Conservation (phyloP, 1,139 yeast species). For the Blastobotrys ciferrii region DNA sequence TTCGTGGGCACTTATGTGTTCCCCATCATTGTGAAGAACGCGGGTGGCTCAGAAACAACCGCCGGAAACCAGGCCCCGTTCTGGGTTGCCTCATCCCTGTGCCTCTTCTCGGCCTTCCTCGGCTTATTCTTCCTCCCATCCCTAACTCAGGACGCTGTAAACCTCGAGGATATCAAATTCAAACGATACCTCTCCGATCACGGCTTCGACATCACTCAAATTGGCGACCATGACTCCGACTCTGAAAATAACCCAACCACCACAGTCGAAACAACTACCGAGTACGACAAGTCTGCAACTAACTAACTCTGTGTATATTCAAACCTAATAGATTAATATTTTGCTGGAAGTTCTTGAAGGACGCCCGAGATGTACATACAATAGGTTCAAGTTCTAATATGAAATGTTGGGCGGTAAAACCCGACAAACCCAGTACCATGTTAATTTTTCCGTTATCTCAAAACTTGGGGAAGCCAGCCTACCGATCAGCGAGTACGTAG, state of each 20-base stretch:
- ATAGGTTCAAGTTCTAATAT: too few species aligned
- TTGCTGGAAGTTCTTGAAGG: too few species aligned
- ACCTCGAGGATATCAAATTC: conserved; percentile 72
- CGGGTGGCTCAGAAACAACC: conserved; percentile 46
- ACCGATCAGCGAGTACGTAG: too few species aligned
- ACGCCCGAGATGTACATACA: too few species aligned
- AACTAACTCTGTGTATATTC: conserved; percentile 1
- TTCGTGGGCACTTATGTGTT: conserved; percentile 87
- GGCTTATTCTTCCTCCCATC: conserved; percentile 74
- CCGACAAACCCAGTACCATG: too few species aligned
- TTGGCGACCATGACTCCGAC: conserved; percentile 27
- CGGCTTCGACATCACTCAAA: conserved; percentile 35
- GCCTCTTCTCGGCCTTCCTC: conserved; percentile 66
- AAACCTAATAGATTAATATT: not conserved
- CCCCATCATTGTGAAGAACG: conserved; percentile 58
- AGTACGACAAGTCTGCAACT: not conserved
- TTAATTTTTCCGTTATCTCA: too few species aligned
- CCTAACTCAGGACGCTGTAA: conserved; percentile 79
- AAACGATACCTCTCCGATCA: conserved; percentile 51
- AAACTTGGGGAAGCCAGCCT: too few species aligned
- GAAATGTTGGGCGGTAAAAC: too few species aligned
- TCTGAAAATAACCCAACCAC: not conserved
- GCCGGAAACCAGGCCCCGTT: conserved; percentile 73
- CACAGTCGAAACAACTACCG: not conserved
- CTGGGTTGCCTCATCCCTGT: conserved; percentile 74